Conservation (phyloP, 2,329 filamentous ascomycete genomes). For the Parastagonospora nodorum region DNA sequence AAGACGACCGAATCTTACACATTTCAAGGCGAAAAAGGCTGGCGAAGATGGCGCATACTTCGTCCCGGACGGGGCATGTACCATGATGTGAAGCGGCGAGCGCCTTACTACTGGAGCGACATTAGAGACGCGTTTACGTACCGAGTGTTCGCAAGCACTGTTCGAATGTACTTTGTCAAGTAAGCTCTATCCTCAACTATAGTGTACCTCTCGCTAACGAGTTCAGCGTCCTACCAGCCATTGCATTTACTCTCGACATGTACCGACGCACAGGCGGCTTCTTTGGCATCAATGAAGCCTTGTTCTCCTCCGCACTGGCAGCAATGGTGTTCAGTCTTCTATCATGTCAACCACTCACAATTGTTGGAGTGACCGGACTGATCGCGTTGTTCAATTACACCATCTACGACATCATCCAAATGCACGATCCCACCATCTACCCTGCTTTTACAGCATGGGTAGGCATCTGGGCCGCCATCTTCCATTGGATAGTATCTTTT, state of each 20-base stretch:
- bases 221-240: slow-evolving; percentile 58
- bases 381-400: slow-evolving; percentile 63
- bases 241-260: slow-evolving; percentile 65
- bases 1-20: slow-evolving; percentile 35
- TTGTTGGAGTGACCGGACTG: slow-evolving; percentile 61
- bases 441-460: slow-evolving; percentile 62
- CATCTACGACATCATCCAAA: slow-evolving; percentile 61
- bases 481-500: slow-evolving; percentile 61
- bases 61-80: slow-evolving; percentile 59
- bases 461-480: slow-evolving; percentile 62
- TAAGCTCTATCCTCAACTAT: slow-evolving; percentile 19
- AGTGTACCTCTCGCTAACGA: slow-evolving; percentile 3
- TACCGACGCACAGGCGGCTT: slow-evolving; percentile 59
- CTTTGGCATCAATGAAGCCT: slow-evolving; percentile 62
- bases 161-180: slow-evolving; percentile 66
- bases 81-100: slow-evolving; percentile 57
- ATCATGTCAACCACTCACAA: slow-evolving; percentile 60
- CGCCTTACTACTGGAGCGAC: slow-evolving; percentile 63
- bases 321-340: slow-evolving; percentile 60
- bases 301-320: slow-evolving; percentile 61
- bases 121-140: slow-evolving; percentile 61
- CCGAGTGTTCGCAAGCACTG: slow-evolving; percentile 58
- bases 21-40: slow-evolving; percentile 47
- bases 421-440: slow-evolving; percentile 57
- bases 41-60: slow-evolving; percentile 49